A percentile compares a stretch with the other conserved stretches of the same genome.
phyloP scores from a whole-genome alignment of 176 grass and related monocot genomes.

The Saccharum officinarum region DNA sequence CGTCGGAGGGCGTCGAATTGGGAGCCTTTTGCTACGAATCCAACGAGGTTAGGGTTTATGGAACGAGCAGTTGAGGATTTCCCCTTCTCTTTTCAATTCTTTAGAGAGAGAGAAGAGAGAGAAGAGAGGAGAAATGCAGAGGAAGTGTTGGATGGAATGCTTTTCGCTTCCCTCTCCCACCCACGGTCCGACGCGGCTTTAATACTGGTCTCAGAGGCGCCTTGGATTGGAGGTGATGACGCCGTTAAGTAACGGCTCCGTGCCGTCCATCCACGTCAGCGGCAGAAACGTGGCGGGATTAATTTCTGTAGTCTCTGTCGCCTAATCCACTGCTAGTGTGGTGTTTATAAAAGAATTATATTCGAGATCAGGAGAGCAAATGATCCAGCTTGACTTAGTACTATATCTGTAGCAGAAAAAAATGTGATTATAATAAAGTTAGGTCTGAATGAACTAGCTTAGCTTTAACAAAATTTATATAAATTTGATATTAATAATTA shows the following conservation, averaged over 20 bases:
- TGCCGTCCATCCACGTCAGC: slow-evolving; percentile 33
- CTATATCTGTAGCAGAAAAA: too few species aligned
- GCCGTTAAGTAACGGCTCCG: slow-evolving; percentile 41
- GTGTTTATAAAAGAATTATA: too few species aligned
- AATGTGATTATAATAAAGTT: too few species aligned
- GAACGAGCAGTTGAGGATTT: slow-evolving; percentile 13
- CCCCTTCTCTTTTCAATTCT: not conserved
- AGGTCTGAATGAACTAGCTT: too few species aligned
- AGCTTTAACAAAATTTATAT: too few species aligned
- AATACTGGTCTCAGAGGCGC: not conserved
- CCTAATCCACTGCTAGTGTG: not conserved
- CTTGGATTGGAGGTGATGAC: not conserved
- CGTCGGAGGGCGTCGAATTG: too few species aligned
- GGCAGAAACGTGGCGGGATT: not conserved
- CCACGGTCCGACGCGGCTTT: slow-evolving; percentile 24
- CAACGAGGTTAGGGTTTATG: slow-evolving; percentile 40
- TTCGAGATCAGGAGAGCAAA: too few species aligned
- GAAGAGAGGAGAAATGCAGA: not conserved
- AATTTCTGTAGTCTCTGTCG: not conserved
- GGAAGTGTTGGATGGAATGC: slow-evolving; percentile 19
- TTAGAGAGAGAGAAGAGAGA: not conserved
- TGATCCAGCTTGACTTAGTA: too few species aligned
- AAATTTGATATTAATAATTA: too few species aligned
- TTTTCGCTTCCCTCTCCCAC: not conserved
- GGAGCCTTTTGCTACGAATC: not conserved